These are phyloP conservation scores for Colletotrichum cuscutae DNA, from an alignment of 2,329 filamentous ascomycete genomes.

Conservation along the genomic window DNA sequence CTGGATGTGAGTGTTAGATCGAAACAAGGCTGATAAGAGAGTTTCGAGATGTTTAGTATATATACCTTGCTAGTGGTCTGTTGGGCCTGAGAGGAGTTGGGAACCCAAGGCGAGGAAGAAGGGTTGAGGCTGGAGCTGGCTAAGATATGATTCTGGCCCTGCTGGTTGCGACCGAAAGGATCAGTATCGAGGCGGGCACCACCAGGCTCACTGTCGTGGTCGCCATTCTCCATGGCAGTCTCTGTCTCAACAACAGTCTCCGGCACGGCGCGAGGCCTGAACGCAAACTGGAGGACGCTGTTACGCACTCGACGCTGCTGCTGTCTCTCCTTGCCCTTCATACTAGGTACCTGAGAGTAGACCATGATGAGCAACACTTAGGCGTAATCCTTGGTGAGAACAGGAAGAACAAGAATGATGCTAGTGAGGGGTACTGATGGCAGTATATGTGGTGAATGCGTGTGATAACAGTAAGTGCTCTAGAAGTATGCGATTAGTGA, in stretches of 20 bases:
- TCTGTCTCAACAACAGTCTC: constrained; percentile 10
- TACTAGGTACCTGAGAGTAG: neutral
- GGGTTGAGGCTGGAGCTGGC: constrained; percentile 27
- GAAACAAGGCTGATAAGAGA: neutral
- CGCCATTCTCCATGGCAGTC: constrained; percentile 4
- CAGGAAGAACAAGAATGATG: neutral
- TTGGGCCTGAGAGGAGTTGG: neutral
- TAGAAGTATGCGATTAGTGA: neutral
- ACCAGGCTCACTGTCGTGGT: constrained; percentile 25
- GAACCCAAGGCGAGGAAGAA: constrained; percentile 29
- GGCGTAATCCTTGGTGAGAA: neutral
- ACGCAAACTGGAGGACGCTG: neutral
- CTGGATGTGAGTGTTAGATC: neutral
- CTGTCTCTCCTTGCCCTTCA: constrained; percentile 1
- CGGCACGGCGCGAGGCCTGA: neutral
- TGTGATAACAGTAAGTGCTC: constrained; percentile 6
- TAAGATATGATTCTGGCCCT: neutral
- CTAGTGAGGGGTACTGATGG: neutral
- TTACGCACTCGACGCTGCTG: constrained; percentile 6
- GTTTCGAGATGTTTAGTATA: neutral
- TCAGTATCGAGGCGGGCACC: constrained; percentile 19
- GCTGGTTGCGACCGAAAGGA: neutral
- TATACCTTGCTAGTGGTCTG: neutral
- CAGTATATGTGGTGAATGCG: neutral
- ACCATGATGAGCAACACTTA: neutral